phyloP scores from a whole-genome alignment of 495 filamentous ascomycete species.

The Aspergillus egyptiacus region DNA sequence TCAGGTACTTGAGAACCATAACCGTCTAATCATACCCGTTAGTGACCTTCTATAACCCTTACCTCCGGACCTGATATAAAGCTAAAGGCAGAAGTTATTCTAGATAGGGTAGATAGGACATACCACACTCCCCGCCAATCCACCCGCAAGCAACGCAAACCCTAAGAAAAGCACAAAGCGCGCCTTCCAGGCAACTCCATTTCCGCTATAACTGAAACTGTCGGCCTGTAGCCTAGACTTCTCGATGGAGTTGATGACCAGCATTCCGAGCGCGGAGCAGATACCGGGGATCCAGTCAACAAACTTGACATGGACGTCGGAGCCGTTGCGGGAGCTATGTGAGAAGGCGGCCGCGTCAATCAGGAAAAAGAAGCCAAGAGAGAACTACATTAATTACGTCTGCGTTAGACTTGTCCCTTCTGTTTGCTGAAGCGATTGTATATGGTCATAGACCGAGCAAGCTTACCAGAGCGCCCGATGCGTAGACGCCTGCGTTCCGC shows the following conservation, averaged over 20 bases:
- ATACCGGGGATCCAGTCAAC: conserved; percentile 98
- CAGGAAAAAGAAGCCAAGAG: conserved; percentile 92
- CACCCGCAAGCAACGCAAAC: conserved; percentile 89
- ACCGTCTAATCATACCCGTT: conserved; percentile 48
- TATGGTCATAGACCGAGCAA: neutral
- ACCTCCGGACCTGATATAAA: neutral
- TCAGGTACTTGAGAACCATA: conserved; percentile 86
- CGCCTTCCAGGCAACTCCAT: conserved; percentile 92
- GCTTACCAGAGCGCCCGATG: conserved; percentile 78
- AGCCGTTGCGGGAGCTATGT: conserved; percentile 68
- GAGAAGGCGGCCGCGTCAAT: conserved; percentile 89
- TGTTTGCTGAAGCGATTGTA: neutral
- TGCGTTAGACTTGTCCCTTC: neutral
- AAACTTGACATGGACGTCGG: conserved; percentile 84
- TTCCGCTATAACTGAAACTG: conserved; percentile 78
- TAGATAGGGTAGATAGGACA: conserved; percentile 20
- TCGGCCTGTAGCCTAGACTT: conserved; percentile 83
- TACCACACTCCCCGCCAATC: conserved; percentile 83
- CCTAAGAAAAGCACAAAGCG: conserved; percentile 91
- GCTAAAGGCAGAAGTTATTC: neutral
- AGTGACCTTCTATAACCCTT: neutral
- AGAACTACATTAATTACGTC: conserved; percentile 59
- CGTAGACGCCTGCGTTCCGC: conserved; percentile 78
- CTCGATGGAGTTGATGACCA: conserved; percentile 98
- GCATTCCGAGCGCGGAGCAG: conserved; percentile 90